Evolutionary conservation across 1,284 basidiomycete species (phyloP).

Genomic region (Trichosporon sp.): DNA sequence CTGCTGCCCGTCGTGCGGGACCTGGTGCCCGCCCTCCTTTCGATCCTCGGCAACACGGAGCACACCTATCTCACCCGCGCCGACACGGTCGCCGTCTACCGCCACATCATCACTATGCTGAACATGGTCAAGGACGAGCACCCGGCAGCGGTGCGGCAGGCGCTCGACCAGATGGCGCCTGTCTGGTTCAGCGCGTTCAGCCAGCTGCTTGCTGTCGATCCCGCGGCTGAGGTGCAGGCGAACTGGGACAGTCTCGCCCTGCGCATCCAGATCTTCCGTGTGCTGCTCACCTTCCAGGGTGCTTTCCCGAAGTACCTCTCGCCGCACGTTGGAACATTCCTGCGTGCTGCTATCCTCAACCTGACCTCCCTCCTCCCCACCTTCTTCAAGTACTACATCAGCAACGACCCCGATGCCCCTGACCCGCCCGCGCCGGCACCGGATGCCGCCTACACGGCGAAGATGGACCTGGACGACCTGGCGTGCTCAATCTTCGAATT

Average conservation of each 20-base stretch:
- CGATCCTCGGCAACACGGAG: conserved; percentile 70
- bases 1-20: conserved; percentile 77
- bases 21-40: conserved; percentile 74
- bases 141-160: conserved; percentile 76
- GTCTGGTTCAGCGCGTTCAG: conserved; percentile 83
- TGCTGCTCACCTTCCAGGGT: conserved; percentile 66
- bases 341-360: conserved; percentile 61
- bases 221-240: conserved; percentile 56
- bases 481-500: conserved; percentile 77
- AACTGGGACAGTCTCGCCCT: conserved; percentile 74
- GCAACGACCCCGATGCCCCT: conserved; percentile 46
- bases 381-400: conserved; percentile 65
- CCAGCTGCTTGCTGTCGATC: conserved; percentile 64
- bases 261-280: conserved; percentile 63
- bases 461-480: conserved; percentile 60
- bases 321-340: conserved; percentile 58
- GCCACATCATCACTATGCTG: conserved; percentile 80
- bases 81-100: conserved; percentile 78
- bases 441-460: conserved; percentile 62
- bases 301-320: conserved; percentile 66
- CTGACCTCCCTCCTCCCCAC: conserved; percentile 61
- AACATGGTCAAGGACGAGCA: conserved; percentile 93
- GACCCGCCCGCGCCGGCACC: conserved; percentile 58
- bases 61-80: conserved; percentile 75
- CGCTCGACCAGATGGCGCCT: conserved; percentile 71